Percentiles rank a stretch among this genome's conserved stretches.
phyloP scores from a whole-genome alignment of 2,329 filamentous ascomycete genomes.

The Microdochium trichocladiopsis region DNA sequence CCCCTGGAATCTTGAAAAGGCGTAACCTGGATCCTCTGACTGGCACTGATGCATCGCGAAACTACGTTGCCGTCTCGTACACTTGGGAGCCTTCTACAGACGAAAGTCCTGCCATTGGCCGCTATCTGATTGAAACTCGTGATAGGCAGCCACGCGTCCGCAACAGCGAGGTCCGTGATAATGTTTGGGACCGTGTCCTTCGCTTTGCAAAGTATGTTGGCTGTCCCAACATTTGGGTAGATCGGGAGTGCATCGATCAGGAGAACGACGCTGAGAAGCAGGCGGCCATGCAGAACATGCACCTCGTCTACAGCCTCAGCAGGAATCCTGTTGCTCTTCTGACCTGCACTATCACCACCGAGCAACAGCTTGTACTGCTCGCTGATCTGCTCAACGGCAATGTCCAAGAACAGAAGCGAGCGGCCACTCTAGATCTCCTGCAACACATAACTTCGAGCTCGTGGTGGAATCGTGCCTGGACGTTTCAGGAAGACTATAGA shows the following conservation, averaged over 20 bases:
- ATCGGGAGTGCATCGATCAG: conserved; percentile 19
- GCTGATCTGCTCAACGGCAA: conserved; percentile 11
- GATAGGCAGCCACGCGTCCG: conserved; percentile 10
- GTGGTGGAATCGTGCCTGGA: conserved; percentile 22
- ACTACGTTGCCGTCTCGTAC: conserved; percentile 20
- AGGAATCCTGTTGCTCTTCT: conserved; percentile 16
- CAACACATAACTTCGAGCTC: conserved; percentile 16
- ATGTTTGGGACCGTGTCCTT: conserved; percentile 15
- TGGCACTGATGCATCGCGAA: conserved; percentile 8
- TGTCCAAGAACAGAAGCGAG: conserved; percentile 10
- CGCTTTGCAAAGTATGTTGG: conserved; percentile 13
- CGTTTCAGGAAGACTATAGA: conserved; percentile 20
- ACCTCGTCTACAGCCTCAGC: conserved; percentile 19
- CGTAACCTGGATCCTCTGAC: conserved; percentile 13
- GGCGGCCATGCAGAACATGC: conserved; percentile 20
- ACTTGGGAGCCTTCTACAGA: conserved; percentile 18
- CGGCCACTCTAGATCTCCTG: conserved; percentile 12
- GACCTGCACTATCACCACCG: conserved; percentile 13
- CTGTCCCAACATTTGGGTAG: conserved; percentile 19
- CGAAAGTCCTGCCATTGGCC: conserved; percentile 7
- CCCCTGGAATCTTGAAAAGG: conserved; percentile 12
- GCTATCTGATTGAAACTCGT: conserved; percentile 15
- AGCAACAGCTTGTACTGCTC: conserved; percentile 15
- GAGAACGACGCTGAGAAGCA: conserved; percentile 14
- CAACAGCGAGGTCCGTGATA: conserved; percentile 14